phyloP scores from a whole-genome alignment of 768 basidiomycete species.

The Hericium erinaceus region DNA sequence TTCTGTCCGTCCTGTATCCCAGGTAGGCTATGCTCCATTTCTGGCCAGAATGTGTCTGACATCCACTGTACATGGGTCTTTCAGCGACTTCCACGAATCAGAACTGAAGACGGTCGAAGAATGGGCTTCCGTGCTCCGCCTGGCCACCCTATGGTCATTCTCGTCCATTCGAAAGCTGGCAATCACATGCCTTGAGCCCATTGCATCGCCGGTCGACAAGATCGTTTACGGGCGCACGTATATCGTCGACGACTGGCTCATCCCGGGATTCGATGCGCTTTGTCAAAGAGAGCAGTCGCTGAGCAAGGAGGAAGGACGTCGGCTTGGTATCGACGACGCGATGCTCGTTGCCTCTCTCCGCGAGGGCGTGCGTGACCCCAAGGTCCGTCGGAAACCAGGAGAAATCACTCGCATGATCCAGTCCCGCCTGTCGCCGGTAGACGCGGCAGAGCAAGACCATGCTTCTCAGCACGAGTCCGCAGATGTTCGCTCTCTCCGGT shows the following conservation, averaged over 20 bases:
- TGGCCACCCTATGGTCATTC: slow-evolving; percentile 23
- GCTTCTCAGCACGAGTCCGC: no score
- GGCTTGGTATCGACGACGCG: slow-evolving; percentile 5
- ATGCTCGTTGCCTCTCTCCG: slow-evolving; percentile 3
- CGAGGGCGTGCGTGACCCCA: slow-evolving; percentile 2
- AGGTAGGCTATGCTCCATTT: not conserved
- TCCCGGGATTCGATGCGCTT: slow-evolving; percentile 1
- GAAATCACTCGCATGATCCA: no score
- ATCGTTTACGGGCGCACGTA: slow-evolving; percentile 2
- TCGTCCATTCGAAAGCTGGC: slow-evolving; percentile 17
- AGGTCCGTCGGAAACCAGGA: no score
- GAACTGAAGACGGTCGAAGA: slow-evolving; percentile 13
- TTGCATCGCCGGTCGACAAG: slow-evolving; percentile 1
- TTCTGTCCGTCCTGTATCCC: slow-evolving; percentile 1
- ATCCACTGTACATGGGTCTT: not conserved
- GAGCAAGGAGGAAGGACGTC: slow-evolving; percentile 5
- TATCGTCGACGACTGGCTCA: slow-evolving; percentile 4
- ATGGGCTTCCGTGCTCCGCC: slow-evolving; percentile 21
- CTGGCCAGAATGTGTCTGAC: not conserved
- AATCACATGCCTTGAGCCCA: not conserved
- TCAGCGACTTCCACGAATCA: slow-evolving; percentile 7
- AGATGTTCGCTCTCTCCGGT: no score
- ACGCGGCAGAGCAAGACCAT: no score
- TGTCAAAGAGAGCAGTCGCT: slow-evolving; percentile 5
- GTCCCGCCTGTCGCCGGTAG: no score